phyloP scores from a whole-genome alignment of 306 rosid species.

The Sesbania bispinosa region DNA sequence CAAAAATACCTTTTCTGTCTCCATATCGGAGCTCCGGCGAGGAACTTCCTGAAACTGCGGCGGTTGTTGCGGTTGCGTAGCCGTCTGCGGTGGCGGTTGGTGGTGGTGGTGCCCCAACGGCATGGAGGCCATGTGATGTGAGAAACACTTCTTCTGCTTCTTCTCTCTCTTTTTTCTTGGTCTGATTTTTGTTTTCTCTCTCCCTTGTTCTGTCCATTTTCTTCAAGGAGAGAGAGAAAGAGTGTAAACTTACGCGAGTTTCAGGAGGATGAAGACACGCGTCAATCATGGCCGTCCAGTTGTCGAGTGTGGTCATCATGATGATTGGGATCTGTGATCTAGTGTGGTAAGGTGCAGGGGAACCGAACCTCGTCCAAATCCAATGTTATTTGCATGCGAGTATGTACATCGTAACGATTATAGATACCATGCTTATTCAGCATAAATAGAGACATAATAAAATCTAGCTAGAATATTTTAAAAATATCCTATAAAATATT shows the following conservation, averaged over 20 bases:
- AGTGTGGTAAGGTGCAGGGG: too few species aligned
- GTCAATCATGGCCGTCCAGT: conserved; percentile 12
- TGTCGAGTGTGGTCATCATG: background rate
- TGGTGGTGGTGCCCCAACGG: conserved; percentile 55
- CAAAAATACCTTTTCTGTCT: conserved; percentile 59
- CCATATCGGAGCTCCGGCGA: conserved; percentile 60
- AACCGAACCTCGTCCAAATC: too few species aligned
- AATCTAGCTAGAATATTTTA: too few species aligned
- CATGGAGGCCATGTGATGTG: conserved; percentile 62
- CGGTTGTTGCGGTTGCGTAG: conserved; percentile 30
- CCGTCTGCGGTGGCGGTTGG: conserved; percentile 38
- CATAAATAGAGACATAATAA: too few species aligned
- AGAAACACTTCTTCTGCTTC: conserved; percentile 7
- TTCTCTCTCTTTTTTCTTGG: too few species aligned
- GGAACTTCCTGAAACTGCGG: conserved; percentile 31
- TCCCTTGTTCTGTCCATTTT: background rate
- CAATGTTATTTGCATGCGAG: too few species aligned
- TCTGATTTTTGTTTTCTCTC: background rate
- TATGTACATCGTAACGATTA: too few species aligned
- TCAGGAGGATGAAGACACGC: background rate
- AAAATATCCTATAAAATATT: too few species aligned
- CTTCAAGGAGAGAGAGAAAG: conserved; percentile 4
- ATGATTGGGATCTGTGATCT: background rate
- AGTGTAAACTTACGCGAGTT: conserved; percentile 30
- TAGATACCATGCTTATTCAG: too few species aligned